A percentile compares a stretch with the other conserved stretches of the same genome.
Conservation (phyloP, 2,329 filamentous ascomycete genomes). For the Aspergillus fijiensis region DNA sequence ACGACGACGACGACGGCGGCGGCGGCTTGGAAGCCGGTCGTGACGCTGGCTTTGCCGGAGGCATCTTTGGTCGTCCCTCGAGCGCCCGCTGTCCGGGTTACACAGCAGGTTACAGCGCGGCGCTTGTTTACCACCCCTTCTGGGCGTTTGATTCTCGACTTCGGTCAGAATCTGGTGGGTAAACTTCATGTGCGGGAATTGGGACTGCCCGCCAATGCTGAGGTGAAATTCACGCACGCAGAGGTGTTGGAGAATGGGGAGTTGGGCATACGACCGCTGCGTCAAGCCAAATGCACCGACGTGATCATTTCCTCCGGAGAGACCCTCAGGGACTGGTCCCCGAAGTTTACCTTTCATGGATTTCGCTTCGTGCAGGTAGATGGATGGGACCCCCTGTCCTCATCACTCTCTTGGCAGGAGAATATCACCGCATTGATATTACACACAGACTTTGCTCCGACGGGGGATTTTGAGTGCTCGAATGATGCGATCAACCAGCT, state of each 20-base stretch:
- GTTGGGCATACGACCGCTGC: conserved; percentile 39
- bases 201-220: conserved; percentile 29
- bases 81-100: conserved; percentile 46
- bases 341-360: conserved; percentile 53
- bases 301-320: not conserved
- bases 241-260: conserved; percentile 47
- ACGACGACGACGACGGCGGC: not conserved
- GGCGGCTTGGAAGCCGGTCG: not conserved
- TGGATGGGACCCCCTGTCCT: conserved; percentile 40
- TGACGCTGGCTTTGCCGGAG: conserved; percentile 16
- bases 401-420: not conserved
- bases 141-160: conserved; percentile 55
- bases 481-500: conserved; percentile 54
- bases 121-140: conserved; percentile 36
- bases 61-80: conserved; percentile 42
- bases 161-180: conserved; percentile 60
- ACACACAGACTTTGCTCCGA: conserved; percentile 55
- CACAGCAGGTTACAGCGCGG: conserved; percentile 30
- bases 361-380: conserved; percentile 53
- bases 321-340: conserved; percentile 40
- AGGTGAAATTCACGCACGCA: not conserved
- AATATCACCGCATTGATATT: conserved; percentile 44
- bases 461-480: conserved; percentile 54
- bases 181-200: conserved; percentile 41
- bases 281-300: conserved; percentile 5